These are phyloP conservation scores for Salix dunnii DNA, from an alignment of 345 rosid species.

Conservation along the genomic window DNA sequence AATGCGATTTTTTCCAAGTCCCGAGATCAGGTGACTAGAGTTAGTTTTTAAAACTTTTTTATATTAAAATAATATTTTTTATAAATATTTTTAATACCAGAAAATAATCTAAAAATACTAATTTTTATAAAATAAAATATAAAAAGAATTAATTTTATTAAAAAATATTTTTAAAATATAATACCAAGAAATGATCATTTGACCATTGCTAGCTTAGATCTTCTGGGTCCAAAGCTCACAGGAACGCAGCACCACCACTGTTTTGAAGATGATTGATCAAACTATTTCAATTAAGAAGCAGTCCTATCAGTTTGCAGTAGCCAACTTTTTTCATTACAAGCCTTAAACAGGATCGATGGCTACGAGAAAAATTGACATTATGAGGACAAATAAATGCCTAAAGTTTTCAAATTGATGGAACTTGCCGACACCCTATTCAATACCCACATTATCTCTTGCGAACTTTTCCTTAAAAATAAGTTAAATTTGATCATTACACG, in stretches of 20 bases:
- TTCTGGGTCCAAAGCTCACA: not conserved
- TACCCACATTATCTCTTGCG: not conserved
- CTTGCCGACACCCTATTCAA: not conserved
- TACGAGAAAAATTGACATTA: not conserved
- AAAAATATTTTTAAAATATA: no score
- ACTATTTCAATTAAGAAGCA: not conserved
- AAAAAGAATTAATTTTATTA: no score
- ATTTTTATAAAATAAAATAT: no score
- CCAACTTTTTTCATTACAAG: not conserved
- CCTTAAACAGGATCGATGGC: not conserved
- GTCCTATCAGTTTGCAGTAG: not conserved
- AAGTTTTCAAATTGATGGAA: not conserved
- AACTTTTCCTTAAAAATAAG: not conserved
- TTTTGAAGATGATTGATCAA: not conserved
- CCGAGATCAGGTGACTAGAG: not conserved
- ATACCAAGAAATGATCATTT: no score
- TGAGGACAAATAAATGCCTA: not conserved
- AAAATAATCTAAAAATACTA: no score
- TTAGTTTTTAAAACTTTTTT: no score
- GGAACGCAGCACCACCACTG: not conserved
- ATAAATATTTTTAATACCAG: no score
- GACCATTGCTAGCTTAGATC: not conserved
- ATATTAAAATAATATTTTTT: no score
- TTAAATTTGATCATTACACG: no score
- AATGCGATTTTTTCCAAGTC: not conserved